These are phyloP conservation scores for Calonectria henricotiae DNA, from an alignment of 2,329 filamentous ascomycete species.

Conservation along the genomic window DNA sequence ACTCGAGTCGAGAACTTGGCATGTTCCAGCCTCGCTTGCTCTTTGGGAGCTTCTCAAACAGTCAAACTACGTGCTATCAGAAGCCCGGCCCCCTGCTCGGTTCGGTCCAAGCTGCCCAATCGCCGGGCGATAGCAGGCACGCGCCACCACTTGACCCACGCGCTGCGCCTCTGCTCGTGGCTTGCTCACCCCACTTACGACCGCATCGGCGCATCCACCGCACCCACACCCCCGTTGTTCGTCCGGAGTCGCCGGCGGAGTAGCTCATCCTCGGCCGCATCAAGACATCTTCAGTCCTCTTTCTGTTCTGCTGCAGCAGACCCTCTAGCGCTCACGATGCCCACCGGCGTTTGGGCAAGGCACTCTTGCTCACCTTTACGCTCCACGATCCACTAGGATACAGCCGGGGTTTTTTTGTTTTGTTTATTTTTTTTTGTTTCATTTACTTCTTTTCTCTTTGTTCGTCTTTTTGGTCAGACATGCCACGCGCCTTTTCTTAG, in stretches of 20 bases:
- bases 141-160: conserved; percentile 49
- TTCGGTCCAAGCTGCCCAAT: conserved; percentile 43
- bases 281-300: conserved; percentile 47
- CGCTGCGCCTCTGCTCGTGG: conserved; percentile 56
- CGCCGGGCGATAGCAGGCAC: conserved; percentile 38
- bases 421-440: conserved; percentile 1
- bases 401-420: conserved; percentile 19
- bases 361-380: conserved; percentile 21
- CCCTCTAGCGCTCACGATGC: conserved; percentile 20
- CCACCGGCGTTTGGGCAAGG: conserved; percentile 23
- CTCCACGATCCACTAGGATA: conserved; percentile 31
- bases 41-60: conserved; percentile 35
- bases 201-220: conserved; percentile 35
- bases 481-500: conserved; percentile 24
- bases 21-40: conserved; percentile 44
- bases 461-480: conserved; percentile 30
- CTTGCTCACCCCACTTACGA: conserved; percentile 43
- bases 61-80: conserved; percentile 20
- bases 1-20: conserved; percentile 25
- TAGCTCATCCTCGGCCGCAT: conserved; percentile 44
- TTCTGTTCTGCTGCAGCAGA: conserved; percentile 50
- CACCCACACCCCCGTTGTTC: conserved; percentile 43
- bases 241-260: conserved; percentile 53
- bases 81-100: conserved; percentile 37
- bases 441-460: not conserved